These are phyloP conservation scores for Colletotrichum navitas DNA, from an alignment of 2,329 filamentous ascomycete genomes.

Conservation along the genomic window DNA sequence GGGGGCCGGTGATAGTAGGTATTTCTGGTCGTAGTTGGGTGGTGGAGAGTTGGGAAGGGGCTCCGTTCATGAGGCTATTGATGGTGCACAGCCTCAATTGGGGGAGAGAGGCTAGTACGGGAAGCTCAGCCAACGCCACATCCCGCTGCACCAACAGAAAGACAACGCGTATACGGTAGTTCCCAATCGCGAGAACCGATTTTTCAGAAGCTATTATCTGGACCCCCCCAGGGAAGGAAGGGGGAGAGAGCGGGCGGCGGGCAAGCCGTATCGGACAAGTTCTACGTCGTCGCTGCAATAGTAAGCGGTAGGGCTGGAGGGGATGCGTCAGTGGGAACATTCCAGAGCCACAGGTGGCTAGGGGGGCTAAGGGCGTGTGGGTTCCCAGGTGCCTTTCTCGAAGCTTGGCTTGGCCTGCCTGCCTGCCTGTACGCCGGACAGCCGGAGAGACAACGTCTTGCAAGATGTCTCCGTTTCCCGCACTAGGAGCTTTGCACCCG, in stretches of 20 bases:
- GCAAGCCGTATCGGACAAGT: conserved; percentile 18
- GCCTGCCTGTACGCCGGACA: neutral
- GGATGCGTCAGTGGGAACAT: neutral
- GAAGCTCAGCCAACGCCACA: conserved; percentile 27
- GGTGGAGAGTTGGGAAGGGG: neutral
- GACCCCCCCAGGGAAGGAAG: neutral
- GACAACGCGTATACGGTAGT: neutral
- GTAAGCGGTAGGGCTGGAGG: conserved; percentile 34
- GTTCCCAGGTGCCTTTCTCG: neutral
- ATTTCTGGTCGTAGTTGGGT: neutral
- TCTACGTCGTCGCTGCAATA: neutral
- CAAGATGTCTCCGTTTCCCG: conserved; percentile 15
- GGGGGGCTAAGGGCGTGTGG: neutral
- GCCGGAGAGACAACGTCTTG: conserved; percentile 7
- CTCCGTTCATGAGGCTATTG: conserved; percentile 34
- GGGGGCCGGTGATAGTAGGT: neutral
- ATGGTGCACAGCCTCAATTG: conserved; percentile 33
- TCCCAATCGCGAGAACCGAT: neutral
- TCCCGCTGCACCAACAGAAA: conserved; percentile 1
- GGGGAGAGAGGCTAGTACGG: conserved; percentile 7
- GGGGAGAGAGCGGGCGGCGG: neutral
- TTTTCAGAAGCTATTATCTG: neutral
- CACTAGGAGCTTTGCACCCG: neutral
- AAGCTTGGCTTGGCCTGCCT: conserved; percentile 10
- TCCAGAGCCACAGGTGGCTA: neutral